These are phyloP conservation scores for Russula compacta DNA, from an alignment of 768 basidiomycete species.

Conservation along the genomic window DNA sequence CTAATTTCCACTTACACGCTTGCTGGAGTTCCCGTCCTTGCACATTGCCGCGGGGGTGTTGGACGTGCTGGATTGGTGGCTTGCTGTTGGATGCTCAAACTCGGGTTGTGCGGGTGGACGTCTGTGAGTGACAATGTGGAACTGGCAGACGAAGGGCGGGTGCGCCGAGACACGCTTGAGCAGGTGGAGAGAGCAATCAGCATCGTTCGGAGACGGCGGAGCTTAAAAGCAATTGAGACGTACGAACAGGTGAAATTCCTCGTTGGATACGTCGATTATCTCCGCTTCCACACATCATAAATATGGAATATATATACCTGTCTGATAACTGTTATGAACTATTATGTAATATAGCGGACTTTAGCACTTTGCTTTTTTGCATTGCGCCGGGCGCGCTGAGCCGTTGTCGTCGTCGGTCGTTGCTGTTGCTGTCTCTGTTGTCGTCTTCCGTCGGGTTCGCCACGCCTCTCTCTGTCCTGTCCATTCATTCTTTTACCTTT, in stretches of 20 bases:
- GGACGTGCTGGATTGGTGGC: constrained; percentile 89
- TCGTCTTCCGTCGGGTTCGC: not conserved
- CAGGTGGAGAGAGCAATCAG: constrained; percentile 67
- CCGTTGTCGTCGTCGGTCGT: no score
- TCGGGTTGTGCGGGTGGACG: constrained; percentile 79
- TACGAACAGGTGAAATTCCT: constrained; percentile 86
- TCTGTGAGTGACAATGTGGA: constrained; percentile 20
- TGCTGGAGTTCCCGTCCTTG: constrained; percentile 59
- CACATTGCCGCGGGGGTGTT: constrained; percentile 91
- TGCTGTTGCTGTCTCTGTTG: not conserved
- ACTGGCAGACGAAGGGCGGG: constrained; percentile 11
- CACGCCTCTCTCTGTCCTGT: not conserved
- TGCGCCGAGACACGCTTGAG: constrained; percentile 43
- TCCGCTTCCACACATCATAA: constrained; percentile 26
- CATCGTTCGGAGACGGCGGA: constrained; percentile 65
- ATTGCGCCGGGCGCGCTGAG: not conserved
- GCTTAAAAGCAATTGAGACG: constrained; percentile 88
- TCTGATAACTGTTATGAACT: not conserved
- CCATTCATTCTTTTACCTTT: not conserved
- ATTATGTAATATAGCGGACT: not conserved
- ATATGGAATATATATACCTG: not conserved
- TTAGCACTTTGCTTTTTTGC: not conserved
- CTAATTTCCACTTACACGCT: constrained; percentile 69
- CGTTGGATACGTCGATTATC: constrained; percentile 62
- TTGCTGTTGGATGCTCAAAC: constrained; percentile 85